phyloP scores from a whole-genome alignment of 1,284 basidiomycete species.

The Trichosporon asahii region DNA sequence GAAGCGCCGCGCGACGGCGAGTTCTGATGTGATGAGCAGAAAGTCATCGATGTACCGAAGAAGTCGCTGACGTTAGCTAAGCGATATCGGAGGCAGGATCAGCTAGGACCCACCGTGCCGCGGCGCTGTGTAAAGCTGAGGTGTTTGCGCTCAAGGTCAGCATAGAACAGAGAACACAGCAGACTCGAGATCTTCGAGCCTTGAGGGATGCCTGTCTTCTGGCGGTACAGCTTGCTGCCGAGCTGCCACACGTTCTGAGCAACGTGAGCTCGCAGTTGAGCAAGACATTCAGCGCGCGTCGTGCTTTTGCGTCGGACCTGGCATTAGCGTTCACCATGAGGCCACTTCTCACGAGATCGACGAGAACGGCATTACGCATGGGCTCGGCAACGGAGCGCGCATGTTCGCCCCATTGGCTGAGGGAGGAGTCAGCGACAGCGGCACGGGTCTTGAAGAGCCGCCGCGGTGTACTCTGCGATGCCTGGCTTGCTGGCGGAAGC shows the following conservation, averaged over 20 bases:
- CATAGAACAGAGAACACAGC: conserved; percentile 91
- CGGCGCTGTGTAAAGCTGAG: conserved; percentile 61
- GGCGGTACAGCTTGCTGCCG: conserved; percentile 54
- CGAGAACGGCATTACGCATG: conserved; percentile 74
- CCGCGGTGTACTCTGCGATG: conserved; percentile 32
- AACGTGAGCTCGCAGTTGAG: conserved; percentile 82
- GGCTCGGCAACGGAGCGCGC: conserved; percentile 61
- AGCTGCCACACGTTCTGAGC: conserved; percentile 74
- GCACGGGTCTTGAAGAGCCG: conserved; percentile 41
- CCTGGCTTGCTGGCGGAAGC: conserved; percentile 41
- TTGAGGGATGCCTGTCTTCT: conserved; percentile 89
- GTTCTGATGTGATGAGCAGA: conserved; percentile 74
- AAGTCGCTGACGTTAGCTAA: conserved; percentile 58
- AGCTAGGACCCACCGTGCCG: conserved; percentile 59
- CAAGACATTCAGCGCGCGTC: conserved; percentile 61
- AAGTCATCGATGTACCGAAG: conserved; percentile 92
- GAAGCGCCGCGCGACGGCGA: conserved; percentile 65
- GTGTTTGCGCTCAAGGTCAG: conserved; percentile 71
- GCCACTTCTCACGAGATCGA: conserved; percentile 64
- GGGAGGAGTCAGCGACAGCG: conserved; percentile 22
- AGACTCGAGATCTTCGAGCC: conserved; percentile 86
- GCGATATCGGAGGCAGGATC: background rate
- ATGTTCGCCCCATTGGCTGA: conserved; percentile 29
- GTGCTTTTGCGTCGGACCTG: conserved; percentile 30
- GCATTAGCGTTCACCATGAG: background rate